Base-by-base conservation (phyloP, 139 green algal species). In the Tetraselmis striata region DNA sequence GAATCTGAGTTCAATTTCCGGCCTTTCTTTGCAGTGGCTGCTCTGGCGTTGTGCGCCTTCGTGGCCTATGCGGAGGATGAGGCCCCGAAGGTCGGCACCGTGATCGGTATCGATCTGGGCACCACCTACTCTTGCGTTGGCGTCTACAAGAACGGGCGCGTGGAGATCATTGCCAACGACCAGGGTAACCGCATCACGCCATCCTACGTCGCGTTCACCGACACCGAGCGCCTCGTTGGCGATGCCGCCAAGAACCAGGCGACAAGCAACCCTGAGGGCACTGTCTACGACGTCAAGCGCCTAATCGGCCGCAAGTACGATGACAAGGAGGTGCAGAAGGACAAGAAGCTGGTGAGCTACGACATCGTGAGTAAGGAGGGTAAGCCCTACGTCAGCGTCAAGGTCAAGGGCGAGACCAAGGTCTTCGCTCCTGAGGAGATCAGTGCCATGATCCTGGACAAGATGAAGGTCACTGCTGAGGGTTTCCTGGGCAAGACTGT, bases 121-220 rank as follows among this genome's bases (percentile, higher is more conserved):
- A 99, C 97, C 59, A 98, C 94, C 23, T 98, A 99, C 89, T 98
- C 93, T 0, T 99, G 97, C 85, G 97, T 99, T 74, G 97, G 97
- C 27, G 97, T 99, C 0, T 99, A 98, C 90, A 98, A 98, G 87
- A 98, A 98, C 84, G 95, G 96, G 0, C 88, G 91, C 0, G 97
- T 99, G 59, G 97, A 99, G 87, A 99, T 99, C 85, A 98, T 99
- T 79, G 96, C 96, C 77, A 99, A 99, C 88, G 96, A 99, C 80
- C 83, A 86, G 79, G 96, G 97, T 79, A 99, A 99, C 92, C 90
- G 97, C 27, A 99, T 99, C 87, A 99, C 96, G 1, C 97, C 97
- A 22, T 99, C 96, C 0, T 99, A 98, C 83, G 97, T 99, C 5
- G 97, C 97, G 0, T 99, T 99, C 92, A 98, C 96, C n/a, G 97